A percentile compares a stretch with the other conserved stretches of the same genome.
Evolutionary conservation across 2,329 filamentous ascomycete genomes (phyloP).

Genomic region (Aspergillus floridensis): DNA sequence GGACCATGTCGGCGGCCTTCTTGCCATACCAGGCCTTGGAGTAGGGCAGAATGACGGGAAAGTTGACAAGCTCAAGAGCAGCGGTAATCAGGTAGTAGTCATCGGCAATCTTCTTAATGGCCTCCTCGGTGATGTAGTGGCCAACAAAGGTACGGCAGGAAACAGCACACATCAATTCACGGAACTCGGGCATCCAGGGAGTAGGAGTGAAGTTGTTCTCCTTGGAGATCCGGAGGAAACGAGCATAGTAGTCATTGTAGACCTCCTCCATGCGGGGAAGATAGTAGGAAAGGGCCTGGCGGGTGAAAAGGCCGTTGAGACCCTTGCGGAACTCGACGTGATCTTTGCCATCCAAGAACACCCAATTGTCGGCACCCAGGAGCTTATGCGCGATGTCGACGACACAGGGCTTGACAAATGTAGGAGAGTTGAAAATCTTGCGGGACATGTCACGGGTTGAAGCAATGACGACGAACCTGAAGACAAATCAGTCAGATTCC

Average conservation of each 20-base stretch:
- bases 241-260: slow-evolving; percentile 80
- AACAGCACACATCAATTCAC: slow-evolving; percentile 90
- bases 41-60: slow-evolving; percentile 92
- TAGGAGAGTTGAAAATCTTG: slow-evolving; percentile 93
- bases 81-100: slow-evolving; percentile 97
- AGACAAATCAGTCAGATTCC: background rate
- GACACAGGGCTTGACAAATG: slow-evolving; percentile 91
- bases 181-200: slow-evolving; percentile 88
- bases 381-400: slow-evolving; percentile 94
- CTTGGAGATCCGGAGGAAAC: slow-evolving; percentile 73
- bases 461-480: slow-evolving; percentile 88
- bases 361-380: slow-evolving; percentile 88
- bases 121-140: slow-evolving; percentile 86
- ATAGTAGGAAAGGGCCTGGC: slow-evolving; percentile 80
- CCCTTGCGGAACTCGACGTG: slow-evolving; percentile 98
- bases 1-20: slow-evolving; percentile 88
- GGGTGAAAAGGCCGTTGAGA: slow-evolving; percentile 90
- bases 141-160: slow-evolving; percentile 97
- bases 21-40: slow-evolving; percentile 98
- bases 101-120: slow-evolving; percentile 89
- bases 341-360: slow-evolving; percentile 90
- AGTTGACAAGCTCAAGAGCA: slow-evolving; percentile 95
- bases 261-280: slow-evolving; percentile 90
- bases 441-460: slow-evolving; percentile 92
- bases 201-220: slow-evolving; percentile 69